These are phyloP conservation scores for Hermanozyma aechmeae DNA, from an alignment of 805 yeast species.

Conservation along the genomic window DNA sequence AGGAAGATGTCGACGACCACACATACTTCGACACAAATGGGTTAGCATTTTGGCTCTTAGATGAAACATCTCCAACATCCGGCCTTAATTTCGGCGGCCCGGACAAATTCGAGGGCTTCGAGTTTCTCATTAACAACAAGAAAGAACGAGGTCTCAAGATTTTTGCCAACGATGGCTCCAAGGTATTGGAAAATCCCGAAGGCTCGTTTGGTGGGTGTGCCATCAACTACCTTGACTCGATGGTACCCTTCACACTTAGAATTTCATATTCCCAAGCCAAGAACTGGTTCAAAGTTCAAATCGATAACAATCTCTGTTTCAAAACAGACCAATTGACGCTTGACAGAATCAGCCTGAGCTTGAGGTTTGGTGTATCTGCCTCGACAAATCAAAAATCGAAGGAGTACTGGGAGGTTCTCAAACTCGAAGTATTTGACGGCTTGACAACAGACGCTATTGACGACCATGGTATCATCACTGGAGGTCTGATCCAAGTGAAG, in stretches of 20 bases:
- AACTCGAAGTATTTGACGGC: slow-evolving; percentile 45
- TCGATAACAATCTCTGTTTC: slow-evolving; percentile 64
- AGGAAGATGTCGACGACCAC: slow-evolving; percentile 15
- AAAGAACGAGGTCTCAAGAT: slow-evolving; percentile 47
- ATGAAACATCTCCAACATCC: slow-evolving; percentile 11
- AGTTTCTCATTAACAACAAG: slow-evolving; percentile 44
- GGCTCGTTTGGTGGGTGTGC: slow-evolving; percentile 46
- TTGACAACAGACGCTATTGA: slow-evolving; percentile 48
- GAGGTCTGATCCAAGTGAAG: slow-evolving; percentile 31
- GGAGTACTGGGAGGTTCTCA: slow-evolving; percentile 60
- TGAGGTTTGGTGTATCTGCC: slow-evolving; percentile 49
- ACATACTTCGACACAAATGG: slow-evolving; percentile 37
- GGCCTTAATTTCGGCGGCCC: slow-evolving; percentile 46
- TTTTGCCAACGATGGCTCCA: slow-evolving; percentile 51
- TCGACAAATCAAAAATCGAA: slow-evolving; percentile 16
- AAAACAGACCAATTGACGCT: slow-evolving; percentile 48
- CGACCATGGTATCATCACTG: slow-evolving; percentile 43
- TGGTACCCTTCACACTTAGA: slow-evolving; percentile 64
- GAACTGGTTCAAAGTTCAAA: slow-evolving; percentile 50
- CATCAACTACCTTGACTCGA: slow-evolving; percentile 54
- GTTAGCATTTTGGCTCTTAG: slow-evolving; percentile 47
- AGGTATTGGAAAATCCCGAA: slow-evolving; percentile 16
- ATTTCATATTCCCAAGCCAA: slow-evolving; percentile 42
- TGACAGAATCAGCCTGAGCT: slow-evolving; percentile 23
- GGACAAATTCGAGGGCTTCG: slow-evolving; percentile 50